Conservation (phyloP, 106 monocot species). For the Dendrobium catenatum region DNA sequence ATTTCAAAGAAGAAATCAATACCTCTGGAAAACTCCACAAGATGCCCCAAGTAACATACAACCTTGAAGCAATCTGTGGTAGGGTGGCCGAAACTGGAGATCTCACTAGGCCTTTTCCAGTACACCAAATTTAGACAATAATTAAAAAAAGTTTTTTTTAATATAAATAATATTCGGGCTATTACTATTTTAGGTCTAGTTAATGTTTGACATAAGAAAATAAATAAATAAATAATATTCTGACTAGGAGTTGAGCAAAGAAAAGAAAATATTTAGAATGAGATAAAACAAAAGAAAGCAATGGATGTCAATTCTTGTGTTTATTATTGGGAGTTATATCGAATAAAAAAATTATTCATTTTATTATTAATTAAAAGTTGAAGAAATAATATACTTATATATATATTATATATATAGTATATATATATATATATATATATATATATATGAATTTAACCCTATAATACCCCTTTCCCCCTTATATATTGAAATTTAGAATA, state of each 20-base stretch:
- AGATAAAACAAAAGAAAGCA: neutral
- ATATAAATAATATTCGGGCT: too few relatives aligned
- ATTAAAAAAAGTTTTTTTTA: too few relatives aligned
- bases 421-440: too few relatives aligned
- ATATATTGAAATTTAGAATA: too few relatives aligned
- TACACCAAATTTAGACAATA: neutral
- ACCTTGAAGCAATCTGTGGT: constrained; percentile 68
- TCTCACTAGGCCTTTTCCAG: constrained; percentile 57
- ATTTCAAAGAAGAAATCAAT: neutral
- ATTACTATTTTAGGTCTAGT: too few relatives aligned
- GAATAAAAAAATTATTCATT: neutral
- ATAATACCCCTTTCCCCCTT: too few relatives aligned
- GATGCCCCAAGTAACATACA: constrained; percentile 72
- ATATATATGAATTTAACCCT: too few relatives aligned
- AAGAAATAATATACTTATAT: too few relatives aligned
- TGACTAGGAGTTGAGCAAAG: neutral
- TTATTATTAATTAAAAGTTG: neutral
- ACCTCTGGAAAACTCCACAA: constrained; percentile 81
- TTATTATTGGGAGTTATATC: neutral
- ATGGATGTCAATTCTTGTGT: neutral
- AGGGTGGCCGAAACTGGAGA: constrained; percentile 72
- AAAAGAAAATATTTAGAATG: neutral
- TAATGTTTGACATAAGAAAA: too few relatives aligned
- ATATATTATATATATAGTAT: too few relatives aligned
- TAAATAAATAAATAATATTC: neutral